phyloP scores from a whole-genome alignment of 1,284 basidiomycete species.

The Cutaneotrichosporon spelunceum region DNA sequence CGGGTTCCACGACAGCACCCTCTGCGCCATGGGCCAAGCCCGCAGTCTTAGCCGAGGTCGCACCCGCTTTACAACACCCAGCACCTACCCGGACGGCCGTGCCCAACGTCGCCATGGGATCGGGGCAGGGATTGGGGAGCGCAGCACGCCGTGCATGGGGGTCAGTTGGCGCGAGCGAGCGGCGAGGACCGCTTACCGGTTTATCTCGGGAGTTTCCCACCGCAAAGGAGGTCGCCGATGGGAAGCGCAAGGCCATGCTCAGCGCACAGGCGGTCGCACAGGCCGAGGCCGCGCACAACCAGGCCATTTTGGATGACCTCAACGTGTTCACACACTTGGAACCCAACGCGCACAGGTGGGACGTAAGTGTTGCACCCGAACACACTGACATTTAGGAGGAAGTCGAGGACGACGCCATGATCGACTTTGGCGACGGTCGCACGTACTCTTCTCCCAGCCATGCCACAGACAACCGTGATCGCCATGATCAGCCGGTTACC shows the following conservation, averaged over 20 bases:
- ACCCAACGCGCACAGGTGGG: conserved; percentile 92
- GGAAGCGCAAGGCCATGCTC: conserved; percentile 37
- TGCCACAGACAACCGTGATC: conserved; percentile 25
- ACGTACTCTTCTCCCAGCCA: conserved; percentile 63
- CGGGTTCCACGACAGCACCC: conserved; percentile 24
- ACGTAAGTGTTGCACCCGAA: conserved; percentile 59
- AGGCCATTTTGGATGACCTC: conserved; percentile 57
- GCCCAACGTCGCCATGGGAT: conserved; percentile 33
- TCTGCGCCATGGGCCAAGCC: conserved; percentile 49
- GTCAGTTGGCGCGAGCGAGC: conserved; percentile 7
- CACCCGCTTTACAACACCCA: conserved; percentile 32
- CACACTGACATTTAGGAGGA: conserved; percentile 66
- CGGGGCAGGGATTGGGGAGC: conserved; percentile 31
- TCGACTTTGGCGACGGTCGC: conserved; percentile 89
- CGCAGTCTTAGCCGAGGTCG: conserved; percentile 20
- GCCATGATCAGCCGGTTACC: conserved; percentile 40
- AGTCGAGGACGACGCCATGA: conserved; percentile 81
- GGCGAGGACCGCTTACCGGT: conserved; percentile 20
- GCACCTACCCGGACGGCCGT: conserved; percentile 28
- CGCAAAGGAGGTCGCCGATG: conserved; percentile 82
- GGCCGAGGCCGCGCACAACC: conserved; percentile 57
- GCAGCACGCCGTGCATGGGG: conserved; percentile 29
- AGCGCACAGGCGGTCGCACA: conserved; percentile 47
- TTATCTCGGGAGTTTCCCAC: conserved; percentile 66
- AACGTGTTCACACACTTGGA: conserved; percentile 90